Evolutionary conservation across 805 yeast species (phyloP), one percentile per base, ranked within the genome.

Genomic region (Metschnikowia anglica): DNA sequence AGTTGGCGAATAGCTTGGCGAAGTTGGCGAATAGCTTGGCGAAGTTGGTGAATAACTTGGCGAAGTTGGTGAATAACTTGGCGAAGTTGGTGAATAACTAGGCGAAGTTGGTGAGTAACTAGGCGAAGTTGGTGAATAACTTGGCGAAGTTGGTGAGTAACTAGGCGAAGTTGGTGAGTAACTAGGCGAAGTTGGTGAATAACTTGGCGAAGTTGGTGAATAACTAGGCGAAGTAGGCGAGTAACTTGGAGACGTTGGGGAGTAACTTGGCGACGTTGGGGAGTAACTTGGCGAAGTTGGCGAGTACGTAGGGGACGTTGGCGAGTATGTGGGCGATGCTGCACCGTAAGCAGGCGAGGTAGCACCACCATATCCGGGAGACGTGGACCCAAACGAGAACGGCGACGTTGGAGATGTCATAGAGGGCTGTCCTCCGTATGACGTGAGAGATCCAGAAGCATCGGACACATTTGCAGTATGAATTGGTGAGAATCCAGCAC

Each of bases 401-500:
- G 83, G 82, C 2, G 82, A 76, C 2, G 81, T 72, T 16, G 81
- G 77, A n/a, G 73, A 61, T 25, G 73, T 73, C 38, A 73, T 62
- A 4, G 73, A 61, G 13, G 74, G 72, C 49, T 70, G 76, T 39
- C 95, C 96, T 49, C 93, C 90, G 59, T 88, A 88, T 48, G 88
- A 89, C 8, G 96, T 87, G 54, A 88, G 84, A 5, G 95, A 95
- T 43, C 96, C 96, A 24, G 83, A 74, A 41, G 74, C 72, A 44
- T 82, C 88, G 45, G 85, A 89, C 34, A 78, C 77, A 41, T 83
- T 77, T 53, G 97, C 96, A 24, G 96, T 80, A 48, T 89, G 93
- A 62, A 93, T 74, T 43, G 99, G 99, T 37, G 99, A 93, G 74
- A 93, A 93, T 56, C 87, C 88, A 26, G 84, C 81, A 51, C 85